phyloP scores from a whole-genome alignment of 257 asterid species.

The Cordia subcordata region DNA sequence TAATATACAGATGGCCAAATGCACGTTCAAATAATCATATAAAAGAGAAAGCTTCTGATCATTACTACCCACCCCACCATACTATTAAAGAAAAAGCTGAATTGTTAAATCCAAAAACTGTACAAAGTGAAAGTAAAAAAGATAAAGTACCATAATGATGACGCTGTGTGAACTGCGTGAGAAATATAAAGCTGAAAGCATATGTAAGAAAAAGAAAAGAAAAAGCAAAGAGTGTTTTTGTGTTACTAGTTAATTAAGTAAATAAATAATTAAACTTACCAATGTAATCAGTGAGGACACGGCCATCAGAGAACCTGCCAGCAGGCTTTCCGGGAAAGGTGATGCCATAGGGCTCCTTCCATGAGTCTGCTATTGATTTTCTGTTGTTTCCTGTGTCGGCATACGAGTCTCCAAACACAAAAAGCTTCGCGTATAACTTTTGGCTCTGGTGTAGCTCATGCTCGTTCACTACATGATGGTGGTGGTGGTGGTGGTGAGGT shows the following conservation, averaged over 20 bases:
- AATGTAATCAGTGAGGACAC: slow-evolving; percentile 56
- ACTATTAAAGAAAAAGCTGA: slow-evolving; percentile 10
- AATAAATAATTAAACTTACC: slow-evolving; percentile 31
- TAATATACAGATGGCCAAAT: neutral
- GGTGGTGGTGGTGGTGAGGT: slow-evolving; percentile 5
- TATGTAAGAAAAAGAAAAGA: slow-evolving; percentile 5
- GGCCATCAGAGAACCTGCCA: slow-evolving; percentile 67
- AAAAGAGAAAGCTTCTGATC: too few species aligned
- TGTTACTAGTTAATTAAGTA: neutral
- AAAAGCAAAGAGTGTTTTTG: slow-evolving; percentile 2
- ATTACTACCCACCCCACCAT: neutral
- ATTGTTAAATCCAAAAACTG: slow-evolving; percentile 2
- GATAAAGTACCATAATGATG: slow-evolving; percentile 21
- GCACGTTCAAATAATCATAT: too few species aligned
- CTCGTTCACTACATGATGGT: too few species aligned
- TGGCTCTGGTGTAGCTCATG: slow-evolving; percentile 11
- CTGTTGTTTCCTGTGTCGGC: slow-evolving; percentile 57
- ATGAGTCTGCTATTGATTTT: slow-evolving; percentile 37
- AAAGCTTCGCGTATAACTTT: slow-evolving; percentile 32
- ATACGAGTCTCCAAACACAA: slow-evolving; percentile 68
- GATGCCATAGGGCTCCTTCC: slow-evolving; percentile 53
- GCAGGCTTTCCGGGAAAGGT: slow-evolving; percentile 68
- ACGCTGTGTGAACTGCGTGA: neutral
- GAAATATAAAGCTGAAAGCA: neutral
- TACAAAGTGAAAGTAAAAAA: slow-evolving; percentile 25